A percentile compares a stretch with the other conserved stretches of the same genome.
phyloP scores from a whole-genome alignment of 345 rosid species.

The Salix udensis region DNA sequence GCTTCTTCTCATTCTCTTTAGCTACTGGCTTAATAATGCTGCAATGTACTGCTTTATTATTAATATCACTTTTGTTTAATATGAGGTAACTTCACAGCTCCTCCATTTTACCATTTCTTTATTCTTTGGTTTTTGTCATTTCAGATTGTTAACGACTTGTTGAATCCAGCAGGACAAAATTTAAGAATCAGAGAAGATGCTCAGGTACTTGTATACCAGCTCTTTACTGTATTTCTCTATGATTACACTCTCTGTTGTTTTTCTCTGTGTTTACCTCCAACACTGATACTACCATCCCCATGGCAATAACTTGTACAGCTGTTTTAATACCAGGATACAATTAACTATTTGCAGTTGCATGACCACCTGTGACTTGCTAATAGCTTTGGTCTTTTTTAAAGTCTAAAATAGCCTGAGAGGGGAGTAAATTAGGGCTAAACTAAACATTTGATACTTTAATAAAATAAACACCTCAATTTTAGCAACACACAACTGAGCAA shows the following conservation, averaged over 20 bases:
- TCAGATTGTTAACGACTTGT: slow-evolving; percentile 94
- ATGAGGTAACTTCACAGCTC: slow-evolving; percentile 6
- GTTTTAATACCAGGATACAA: background rate
- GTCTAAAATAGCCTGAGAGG: too few species aligned
- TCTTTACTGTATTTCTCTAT: slow-evolving; percentile 10
- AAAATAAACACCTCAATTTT: too few species aligned
- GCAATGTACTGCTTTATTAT: slow-evolving; percentile 5
- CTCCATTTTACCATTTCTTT: slow-evolving; percentile 9
- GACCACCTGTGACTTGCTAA: background rate
- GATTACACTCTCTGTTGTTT: background rate
- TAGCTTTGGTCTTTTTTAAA: background rate
- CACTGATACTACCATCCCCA: background rate
- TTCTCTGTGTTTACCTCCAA: background rate
- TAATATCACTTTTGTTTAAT: slow-evolving; percentile 11
- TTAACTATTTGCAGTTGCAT: background rate
- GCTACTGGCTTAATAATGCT: background rate
- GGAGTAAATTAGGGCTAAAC: too few species aligned
- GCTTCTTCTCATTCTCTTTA: slow-evolving; percentile 17
- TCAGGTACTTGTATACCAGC: slow-evolving; percentile 53
- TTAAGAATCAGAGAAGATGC: slow-evolving; percentile 96
- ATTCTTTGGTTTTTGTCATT: slow-evolving; percentile 24
- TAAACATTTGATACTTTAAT: too few species aligned
- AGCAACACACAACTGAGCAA: too few species aligned
- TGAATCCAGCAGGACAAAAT: slow-evolving; percentile 96
- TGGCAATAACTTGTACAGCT: background rate